A percentile compares a stretch with the other conserved stretches of the same genome.
Evolutionary conservation across 1,284 basidiomycete species (phyloP).

Genomic region (Trichosporon sp.): DNA sequence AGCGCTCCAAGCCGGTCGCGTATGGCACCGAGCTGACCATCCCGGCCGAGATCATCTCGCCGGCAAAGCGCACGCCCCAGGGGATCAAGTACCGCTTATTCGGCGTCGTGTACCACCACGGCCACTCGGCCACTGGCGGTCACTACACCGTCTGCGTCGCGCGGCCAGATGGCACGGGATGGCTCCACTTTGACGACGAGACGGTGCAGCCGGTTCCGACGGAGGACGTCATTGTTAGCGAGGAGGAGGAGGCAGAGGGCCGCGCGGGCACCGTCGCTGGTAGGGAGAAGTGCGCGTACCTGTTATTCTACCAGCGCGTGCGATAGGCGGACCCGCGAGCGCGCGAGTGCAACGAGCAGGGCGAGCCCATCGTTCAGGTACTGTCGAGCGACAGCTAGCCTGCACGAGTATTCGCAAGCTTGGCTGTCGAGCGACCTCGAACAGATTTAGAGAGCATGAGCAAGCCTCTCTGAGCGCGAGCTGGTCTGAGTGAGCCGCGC

Average conservation of each 20-base stretch:
- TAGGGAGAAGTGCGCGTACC: conserved; percentile 61
- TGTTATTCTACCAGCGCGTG: conserved; percentile 70
- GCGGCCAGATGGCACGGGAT: conserved; percentile 61
- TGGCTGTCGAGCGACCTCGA: too few relatives aligned
- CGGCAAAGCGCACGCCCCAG: conserved; percentile 52
- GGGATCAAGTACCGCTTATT: conserved; percentile 73
- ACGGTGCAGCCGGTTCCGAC: conserved; percentile 68
- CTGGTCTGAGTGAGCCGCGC: too few relatives aligned
- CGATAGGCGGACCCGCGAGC: conserved; percentile 2
- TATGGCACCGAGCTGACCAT: conserved; percentile 76
- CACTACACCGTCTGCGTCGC: conserved; percentile 93
- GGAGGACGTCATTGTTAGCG: conserved; percentile 68
- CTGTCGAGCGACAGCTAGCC: too few relatives aligned
- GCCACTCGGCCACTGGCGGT: conserved; percentile 79
- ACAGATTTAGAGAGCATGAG: too few relatives aligned
- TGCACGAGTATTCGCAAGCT: too few relatives aligned
- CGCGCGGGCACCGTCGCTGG: conserved; percentile 52
- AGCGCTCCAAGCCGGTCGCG: conserved; percentile 73
- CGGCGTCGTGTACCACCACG: conserved; percentile 92
- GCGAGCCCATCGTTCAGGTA: too few relatives aligned
- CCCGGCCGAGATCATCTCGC: conserved; percentile 62
- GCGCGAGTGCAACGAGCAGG: neutral
- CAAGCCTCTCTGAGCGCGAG: too few relatives aligned
- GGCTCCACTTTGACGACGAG: conserved; percentile 93
- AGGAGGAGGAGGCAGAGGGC: conserved; percentile 50